A percentile compares a stretch with the other conserved stretches of the same genome.
Conservation (phyloP, 2,329 filamentous ascomycete genomes). For the Colletotrichum chlorophyti region DNA sequence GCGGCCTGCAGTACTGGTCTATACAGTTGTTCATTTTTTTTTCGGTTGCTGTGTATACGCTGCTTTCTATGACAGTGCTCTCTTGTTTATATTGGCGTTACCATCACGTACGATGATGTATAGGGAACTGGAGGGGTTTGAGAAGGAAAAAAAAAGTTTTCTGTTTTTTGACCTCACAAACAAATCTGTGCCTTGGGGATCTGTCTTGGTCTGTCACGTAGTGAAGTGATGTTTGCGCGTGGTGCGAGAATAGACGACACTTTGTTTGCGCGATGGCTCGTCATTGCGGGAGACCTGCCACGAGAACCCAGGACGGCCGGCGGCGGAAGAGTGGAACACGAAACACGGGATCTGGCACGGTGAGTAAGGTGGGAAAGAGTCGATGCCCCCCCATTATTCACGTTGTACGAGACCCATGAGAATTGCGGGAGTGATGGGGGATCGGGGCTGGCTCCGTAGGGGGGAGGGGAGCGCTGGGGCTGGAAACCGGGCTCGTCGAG, state of each 20-base stretch:
- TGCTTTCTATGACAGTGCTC: not conserved
- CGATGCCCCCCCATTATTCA: not conserved
- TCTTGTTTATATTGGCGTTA: slow-evolving; percentile 17
- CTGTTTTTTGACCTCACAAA: slow-evolving; percentile 4
- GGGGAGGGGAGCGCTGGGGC: too few relatives aligned
- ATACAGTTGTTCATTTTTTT: too few relatives aligned
- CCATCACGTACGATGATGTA: slow-evolving; percentile 16
- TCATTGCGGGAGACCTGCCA: not conserved
- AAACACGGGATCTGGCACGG: not conserved
- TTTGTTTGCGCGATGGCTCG: not conserved
- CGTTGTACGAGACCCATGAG: too few relatives aligned
- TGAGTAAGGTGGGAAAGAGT: not conserved
- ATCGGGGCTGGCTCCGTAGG: too few relatives aligned
- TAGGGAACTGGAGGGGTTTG: not conserved
- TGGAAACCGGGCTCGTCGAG: too few relatives aligned
- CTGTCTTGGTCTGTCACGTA: not conserved
- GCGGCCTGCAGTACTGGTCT: slow-evolving; percentile 27
- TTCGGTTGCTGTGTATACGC: not conserved
- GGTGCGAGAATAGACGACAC: too few relatives aligned
- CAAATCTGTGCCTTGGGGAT: not conserved
- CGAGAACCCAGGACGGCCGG: not conserved
- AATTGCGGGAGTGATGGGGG: too few relatives aligned
- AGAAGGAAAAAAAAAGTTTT: slow-evolving; percentile 9
- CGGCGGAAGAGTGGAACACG: slow-evolving; percentile 11
- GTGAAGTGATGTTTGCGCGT: too few relatives aligned